These are phyloP conservation scores for Phytophthora pinifolia DNA, from an alignment of 352 stramenopile genomes.

Conservation along the genomic window DNA sequence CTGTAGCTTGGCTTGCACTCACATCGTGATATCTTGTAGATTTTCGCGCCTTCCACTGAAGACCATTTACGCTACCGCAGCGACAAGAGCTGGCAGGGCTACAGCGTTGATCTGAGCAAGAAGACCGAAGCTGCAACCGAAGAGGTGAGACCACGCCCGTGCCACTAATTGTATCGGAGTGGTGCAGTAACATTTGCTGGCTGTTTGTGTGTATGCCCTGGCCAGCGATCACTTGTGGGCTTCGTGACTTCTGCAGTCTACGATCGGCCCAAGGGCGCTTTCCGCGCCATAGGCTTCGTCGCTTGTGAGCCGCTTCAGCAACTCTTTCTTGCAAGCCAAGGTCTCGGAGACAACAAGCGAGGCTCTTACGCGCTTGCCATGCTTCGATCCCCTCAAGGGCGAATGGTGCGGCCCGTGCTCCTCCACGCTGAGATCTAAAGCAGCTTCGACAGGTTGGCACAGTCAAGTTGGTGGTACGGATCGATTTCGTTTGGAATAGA, in stretches of 20 bases:
- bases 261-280: conserved; percentile 66
- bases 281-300: conserved; percentile 67
- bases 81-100: conserved; percentile 41
- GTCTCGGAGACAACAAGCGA: conserved; percentile 5
- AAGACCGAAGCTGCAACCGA: conserved; percentile 18
- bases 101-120: conserved; percentile 20
- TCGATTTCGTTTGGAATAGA: conserved; percentile 7
- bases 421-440: conserved; percentile 26
- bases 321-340: conserved; percentile 39
- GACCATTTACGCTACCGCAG: conserved; percentile 28
- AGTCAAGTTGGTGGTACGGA: not conserved
- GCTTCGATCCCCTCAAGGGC: conserved; percentile 42
- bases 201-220: not conserved
- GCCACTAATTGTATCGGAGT: not conserved
- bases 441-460: not conserved
- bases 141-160: conserved; percentile 16
- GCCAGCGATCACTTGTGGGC: conserved; percentile 47
- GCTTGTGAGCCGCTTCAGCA: conserved; percentile 62
- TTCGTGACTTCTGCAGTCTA: conserved; percentile 81
- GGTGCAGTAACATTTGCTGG: conserved; percentile 1
- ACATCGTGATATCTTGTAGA: conserved; percentile 16
- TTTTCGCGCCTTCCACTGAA: conserved; percentile 34
- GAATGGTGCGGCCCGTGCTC: conserved; percentile 58
- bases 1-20: no score
- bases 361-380: conserved; percentile 43